Evolutionary conservation across 2,329 filamentous ascomycete species (phyloP).

Genomic region (Dactylonectria macrodidyma): DNA sequence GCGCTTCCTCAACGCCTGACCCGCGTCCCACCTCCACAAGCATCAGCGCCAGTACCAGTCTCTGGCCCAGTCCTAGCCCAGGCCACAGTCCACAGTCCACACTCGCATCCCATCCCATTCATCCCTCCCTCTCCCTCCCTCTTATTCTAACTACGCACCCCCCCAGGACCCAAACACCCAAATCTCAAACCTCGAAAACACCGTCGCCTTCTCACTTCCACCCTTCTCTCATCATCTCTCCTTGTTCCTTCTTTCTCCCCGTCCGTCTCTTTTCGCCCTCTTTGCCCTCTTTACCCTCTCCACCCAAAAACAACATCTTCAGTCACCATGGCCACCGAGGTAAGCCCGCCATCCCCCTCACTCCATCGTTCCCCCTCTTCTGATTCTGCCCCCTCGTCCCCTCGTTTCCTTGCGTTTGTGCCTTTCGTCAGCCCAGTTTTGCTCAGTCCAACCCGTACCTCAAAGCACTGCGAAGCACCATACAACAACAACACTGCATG

Average conservation of each 20-base stretch:
- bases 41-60: slow-evolving; percentile 15
- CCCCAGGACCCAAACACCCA: slow-evolving; percentile 44
- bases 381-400: slow-evolving; percentile 21
- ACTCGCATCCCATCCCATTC: slow-evolving; percentile 35
- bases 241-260: slow-evolving; percentile 41
- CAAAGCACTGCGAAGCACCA: slow-evolving; percentile 3
- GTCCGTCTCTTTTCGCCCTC: slow-evolving; percentile 36
- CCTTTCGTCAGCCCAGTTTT: slow-evolving; percentile 38
- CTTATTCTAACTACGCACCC: slow-evolving; percentile 43
- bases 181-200: slow-evolving; percentile 48
- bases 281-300: slow-evolving; percentile 31
- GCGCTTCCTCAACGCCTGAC: slow-evolving; percentile 42
- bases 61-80: slow-evolving; percentile 16
- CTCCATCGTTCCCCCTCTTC: slow-evolving; percentile 24
- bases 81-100: slow-evolving; percentile 29
- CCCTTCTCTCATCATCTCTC: slow-evolving; percentile 36
- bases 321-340: slow-evolving; percentile 54
- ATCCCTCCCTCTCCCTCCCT: slow-evolving; percentile 40
- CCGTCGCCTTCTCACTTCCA: slow-evolving; percentile 39
- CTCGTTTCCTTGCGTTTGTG: slow-evolving; percentile 27
- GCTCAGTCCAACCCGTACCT: slow-evolving; percentile 24
- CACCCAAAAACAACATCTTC: slow-evolving; percentile 37
- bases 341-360: slow-evolving; percentile 40
- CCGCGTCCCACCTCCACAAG: slow-evolving; percentile 47
- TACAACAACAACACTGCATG: background rate